phyloP scores from a whole-genome alignment of 306 rosid species.

The Corylus americana region DNA sequence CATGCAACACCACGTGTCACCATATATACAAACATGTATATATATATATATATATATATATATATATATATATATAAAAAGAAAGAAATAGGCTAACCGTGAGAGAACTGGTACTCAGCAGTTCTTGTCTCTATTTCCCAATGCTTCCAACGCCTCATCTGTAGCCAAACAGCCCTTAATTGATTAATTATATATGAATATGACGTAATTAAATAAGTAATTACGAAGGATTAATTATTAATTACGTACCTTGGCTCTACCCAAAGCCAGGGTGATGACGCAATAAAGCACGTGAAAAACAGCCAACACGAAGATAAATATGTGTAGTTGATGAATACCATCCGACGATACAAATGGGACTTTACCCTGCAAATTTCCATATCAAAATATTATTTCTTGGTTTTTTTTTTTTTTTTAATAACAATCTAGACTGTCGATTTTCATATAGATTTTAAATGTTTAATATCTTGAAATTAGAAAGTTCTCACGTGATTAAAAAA shows the following conservation, averaged over 20 bases:
- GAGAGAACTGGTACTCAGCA: conserved; percentile 70
- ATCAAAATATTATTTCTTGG: no score
- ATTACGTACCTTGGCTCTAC: conserved; percentile 62
- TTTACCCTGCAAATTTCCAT: conserved; percentile 45
- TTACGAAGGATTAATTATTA: background rate
- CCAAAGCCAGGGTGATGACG: conserved; percentile 65
- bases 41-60: background rate
- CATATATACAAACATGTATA: background rate
- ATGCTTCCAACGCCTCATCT: conserved; percentile 90
- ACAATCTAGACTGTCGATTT: no score
- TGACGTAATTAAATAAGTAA: background rate
- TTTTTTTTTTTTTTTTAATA: no score
- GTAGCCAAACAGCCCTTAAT: background rate
- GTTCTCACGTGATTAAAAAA: background rate
- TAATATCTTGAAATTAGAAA: no score
- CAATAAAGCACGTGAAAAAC: conserved; percentile 71
- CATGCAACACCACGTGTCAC: background rate
- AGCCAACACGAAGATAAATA: conserved; percentile 78
- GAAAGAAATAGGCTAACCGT: conserved; percentile 49
- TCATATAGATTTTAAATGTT: no score
- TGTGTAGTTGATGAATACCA: conserved; percentile 85
- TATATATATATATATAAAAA: background rate
- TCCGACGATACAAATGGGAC: conserved; percentile 62
- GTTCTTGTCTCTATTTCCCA: conserved; percentile 93
- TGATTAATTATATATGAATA: background rate